A percentile compares a stretch with the other conserved stretches of the same genome.
Evolutionary conservation across 768 basidiomycete genomes (phyloP).

Genomic region (Cystofilobasidium capitatum): DNA sequence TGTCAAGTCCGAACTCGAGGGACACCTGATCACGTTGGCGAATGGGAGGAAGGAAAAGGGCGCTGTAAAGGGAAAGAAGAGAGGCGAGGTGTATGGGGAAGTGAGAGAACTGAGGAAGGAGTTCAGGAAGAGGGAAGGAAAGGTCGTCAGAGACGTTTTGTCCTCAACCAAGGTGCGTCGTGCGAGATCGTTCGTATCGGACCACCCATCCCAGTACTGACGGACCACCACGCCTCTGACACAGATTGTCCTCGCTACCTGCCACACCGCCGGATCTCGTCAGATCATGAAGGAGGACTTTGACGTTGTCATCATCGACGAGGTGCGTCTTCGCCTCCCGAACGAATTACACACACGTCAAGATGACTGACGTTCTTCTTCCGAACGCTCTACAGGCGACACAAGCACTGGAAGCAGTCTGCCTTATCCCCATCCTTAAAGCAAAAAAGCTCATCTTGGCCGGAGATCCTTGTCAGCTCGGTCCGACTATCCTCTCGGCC

Average conservation of each 20-base stretch:
- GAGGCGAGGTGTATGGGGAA: conserved; percentile 78
- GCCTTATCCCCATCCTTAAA: conserved; percentile 77
- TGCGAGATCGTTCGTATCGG: not conserved
- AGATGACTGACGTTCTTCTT: not conserved
- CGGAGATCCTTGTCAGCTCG: conserved; percentile 48
- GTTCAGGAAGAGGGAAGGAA: conserved; percentile 82
- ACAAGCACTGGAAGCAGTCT: conserved; percentile 85
- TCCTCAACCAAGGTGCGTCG: conserved; percentile 58
- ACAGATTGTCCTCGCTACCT: conserved; percentile 84
- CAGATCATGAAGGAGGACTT: conserved; percentile 69
- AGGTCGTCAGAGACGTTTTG: conserved; percentile 71
- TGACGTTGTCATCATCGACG: conserved; percentile 91
- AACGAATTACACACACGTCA: not conserved
- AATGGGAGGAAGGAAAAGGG: conserved; percentile 47
- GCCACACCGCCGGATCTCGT: conserved; percentile 80
- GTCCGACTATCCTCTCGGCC: conserved; percentile 71
- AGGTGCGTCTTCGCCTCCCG: conserved; percentile 39
- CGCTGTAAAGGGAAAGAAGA: conserved; percentile 51
- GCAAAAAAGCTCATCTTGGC: conserved; percentile 53
- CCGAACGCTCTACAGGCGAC: conserved; percentile 50
- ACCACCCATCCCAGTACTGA: not conserved
- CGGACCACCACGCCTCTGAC: not conserved
- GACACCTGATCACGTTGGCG: conserved; percentile 55
- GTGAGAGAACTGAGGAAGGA: conserved; percentile 82
- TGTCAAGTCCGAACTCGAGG: conserved; percentile 75